Conservation (phyloP, 2,329 filamentous ascomycete genomes). For the Cordyceps tenuipes region DNA sequence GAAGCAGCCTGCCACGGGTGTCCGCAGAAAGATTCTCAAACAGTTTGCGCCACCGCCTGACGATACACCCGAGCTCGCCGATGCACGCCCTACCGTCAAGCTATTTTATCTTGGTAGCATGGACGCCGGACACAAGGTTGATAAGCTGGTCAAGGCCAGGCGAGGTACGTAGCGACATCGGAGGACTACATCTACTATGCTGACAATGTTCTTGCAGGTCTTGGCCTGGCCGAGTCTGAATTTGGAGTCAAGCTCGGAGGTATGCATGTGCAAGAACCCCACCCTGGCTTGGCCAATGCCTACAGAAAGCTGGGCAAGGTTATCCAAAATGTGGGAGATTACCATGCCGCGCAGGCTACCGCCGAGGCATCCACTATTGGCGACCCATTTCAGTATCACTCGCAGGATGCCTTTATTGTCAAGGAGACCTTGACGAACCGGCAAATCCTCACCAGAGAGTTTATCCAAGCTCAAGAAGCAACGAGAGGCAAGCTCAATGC, state of each 20-base stretch:
- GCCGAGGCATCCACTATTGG: slow-evolving; percentile 92
- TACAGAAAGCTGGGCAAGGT: slow-evolving; percentile 93
- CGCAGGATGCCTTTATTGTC: slow-evolving; percentile 90
- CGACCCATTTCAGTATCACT: slow-evolving; percentile 91
- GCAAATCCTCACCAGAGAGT: slow-evolving; percentile 89
- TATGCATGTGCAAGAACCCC: slow-evolving; percentile 85
- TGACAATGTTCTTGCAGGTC: slow-evolving; percentile 46
- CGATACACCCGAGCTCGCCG: slow-evolving; percentile 88
- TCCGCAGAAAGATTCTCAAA: slow-evolving; percentile 91
- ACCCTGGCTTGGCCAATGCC: slow-evolving; percentile 77
- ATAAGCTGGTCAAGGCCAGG: slow-evolving; percentile 84
- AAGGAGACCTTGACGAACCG: slow-evolving; percentile 97
- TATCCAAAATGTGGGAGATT: slow-evolving; percentile 89
- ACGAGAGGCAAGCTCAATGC: slow-evolving; percentile 77
- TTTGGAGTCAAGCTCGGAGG: slow-evolving; percentile 82
- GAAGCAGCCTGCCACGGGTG: slow-evolving; percentile 94
- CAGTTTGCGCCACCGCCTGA: slow-evolving; percentile 97
- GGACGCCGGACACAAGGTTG: slow-evolving; percentile 95
- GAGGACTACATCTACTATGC: background rate
- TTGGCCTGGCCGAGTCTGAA: slow-evolving; percentile 86
- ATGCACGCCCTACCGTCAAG: slow-evolving; percentile 86
- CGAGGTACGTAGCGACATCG: slow-evolving; percentile 52
- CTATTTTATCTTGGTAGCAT: slow-evolving; percentile 91
- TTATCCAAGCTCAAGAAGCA: slow-evolving; percentile 80
- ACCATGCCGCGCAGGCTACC: slow-evolving; percentile 91